Percentiles rank a stretch among this genome's conserved stretches.
These are phyloP conservation scores for Nitzschia sp. DNA, from an alignment of 108 stramenopile genomes.

Conservation along the genomic window DNA sequence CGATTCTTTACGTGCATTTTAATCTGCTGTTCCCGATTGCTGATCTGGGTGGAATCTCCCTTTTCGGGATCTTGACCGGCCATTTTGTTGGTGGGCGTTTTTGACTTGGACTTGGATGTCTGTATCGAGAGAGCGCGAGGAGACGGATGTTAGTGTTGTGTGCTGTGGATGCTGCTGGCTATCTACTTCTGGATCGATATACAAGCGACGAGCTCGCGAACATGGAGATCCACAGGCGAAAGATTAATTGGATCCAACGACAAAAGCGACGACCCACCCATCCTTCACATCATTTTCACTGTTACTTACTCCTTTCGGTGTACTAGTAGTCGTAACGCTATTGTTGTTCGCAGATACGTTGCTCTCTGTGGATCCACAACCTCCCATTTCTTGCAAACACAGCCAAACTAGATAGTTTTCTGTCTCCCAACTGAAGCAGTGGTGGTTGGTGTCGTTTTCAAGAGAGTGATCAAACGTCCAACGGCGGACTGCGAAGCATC, in stretches of 20 bases:
- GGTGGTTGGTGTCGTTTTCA: not conserved
- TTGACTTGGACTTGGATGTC: not conserved
- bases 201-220: not conserved
- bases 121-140: too few species aligned
- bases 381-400: not conserved
- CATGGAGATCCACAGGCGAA: not conserved
- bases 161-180: not conserved
- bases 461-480: not conserved
- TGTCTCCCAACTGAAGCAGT: not conserved
- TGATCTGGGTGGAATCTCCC: constrained; percentile 14
- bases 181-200: not conserved
- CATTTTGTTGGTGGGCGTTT: not conserved
- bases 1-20: constrained; percentile 34
- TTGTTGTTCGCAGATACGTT: not conserved
- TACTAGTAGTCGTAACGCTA: not conserved
- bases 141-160: too few species aligned
- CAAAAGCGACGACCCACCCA: not conserved
- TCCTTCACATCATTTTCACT: not conserved
- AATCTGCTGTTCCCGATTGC: constrained; percentile 25
- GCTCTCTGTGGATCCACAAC: constrained; percentile 5
- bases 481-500: not conserved
- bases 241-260: not conserved
- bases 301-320: not conserved
- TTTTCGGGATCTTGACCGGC: not conserved
- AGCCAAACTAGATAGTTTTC: not conserved